Evolutionary conservation across 768 basidiomycete genomes (phyloP), one percentile per base, ranked within the genome.

Genomic region (Leccinellum rugosiceps): DNA sequence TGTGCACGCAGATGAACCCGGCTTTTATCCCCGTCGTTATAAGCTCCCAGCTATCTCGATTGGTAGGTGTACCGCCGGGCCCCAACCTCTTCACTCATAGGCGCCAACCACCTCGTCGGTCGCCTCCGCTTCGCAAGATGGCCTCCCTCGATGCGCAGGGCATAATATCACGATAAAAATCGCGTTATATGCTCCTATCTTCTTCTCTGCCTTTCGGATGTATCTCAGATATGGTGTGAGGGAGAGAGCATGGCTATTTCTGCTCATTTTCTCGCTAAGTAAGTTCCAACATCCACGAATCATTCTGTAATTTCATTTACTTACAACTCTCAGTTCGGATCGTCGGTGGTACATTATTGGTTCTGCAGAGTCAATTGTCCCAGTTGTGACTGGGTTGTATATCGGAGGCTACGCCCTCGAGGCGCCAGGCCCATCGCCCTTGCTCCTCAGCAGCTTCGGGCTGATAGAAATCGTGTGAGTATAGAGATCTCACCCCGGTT

Each of bases 171-270:
- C 81, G 2, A 83, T 82, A 6, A 76, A 82, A 61, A 75, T 90
- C 43, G 81, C 70, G 14, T 79, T 84, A 58, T 88, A 87, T 69
- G 65, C 78, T 30, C 87, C 86, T 19, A 68, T 87, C 63, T 68
- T 80, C 21, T 58, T 75, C 51, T 52, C 84, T 34, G 76, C 82
- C 1, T 34, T 78, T 49, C 66, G 77, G 38, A 69, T 85, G 43
- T 70, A 78, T 48, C 64, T 77, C 49, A 81, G 77, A 30, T 83
- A 88, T 75, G 82, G 86, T 62, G 69, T 80, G 55, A 76, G 78
- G 43, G 80, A 84, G 67, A 83, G 78, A 25, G 87, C 84, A 56
- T 89, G 85, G 85, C 68, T 88, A 19, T 81, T 82, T 59, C 75
- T 88, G 15, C 75, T 81, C 49, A 70, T 86, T 11, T 86, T 89